phyloP scores from a whole-genome alignment of 768 basidiomycete species.

The Podaxis sp. region DNA sequence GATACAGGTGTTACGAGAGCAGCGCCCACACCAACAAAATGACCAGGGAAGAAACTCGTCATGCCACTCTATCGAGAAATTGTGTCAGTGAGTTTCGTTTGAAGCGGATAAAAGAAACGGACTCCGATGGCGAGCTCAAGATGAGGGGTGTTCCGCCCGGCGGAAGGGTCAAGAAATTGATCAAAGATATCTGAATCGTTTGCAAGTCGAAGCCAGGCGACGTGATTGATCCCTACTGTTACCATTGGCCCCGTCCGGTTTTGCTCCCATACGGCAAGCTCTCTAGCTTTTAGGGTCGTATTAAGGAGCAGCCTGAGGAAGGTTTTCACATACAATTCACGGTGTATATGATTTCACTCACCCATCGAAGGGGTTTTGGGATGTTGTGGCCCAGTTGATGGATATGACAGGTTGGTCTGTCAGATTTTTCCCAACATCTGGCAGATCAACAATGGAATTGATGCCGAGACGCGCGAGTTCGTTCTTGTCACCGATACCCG shows the following conservation, averaged over 20 bases:
- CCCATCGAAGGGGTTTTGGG: conserved; percentile 29
- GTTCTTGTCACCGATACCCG: conserved; percentile 33
- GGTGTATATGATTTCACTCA: conserved; percentile 1
- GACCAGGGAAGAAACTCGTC: conserved; percentile 25
- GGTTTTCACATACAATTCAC: neutral
- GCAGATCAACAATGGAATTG: conserved; percentile 27
- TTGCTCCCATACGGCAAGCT: conserved; percentile 23
- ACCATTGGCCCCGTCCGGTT: conserved; percentile 25
- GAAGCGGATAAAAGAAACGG: neutral
- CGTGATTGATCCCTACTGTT: conserved; percentile 22
- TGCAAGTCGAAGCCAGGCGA: conserved; percentile 24
- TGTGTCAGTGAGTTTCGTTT: neutral
- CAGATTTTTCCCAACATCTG: conserved; percentile 38
- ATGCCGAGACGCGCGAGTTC: conserved; percentile 27
- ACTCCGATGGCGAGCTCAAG: conserved; percentile 21
- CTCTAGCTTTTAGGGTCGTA: conserved; percentile 22
- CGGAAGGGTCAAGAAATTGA: conserved; percentile 22
- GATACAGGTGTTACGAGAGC: conserved; percentile 13
- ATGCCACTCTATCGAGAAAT: conserved; percentile 19
- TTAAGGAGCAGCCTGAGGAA: conserved; percentile 22
- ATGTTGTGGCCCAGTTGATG: conserved; percentile 25
- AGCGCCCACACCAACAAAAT: conserved; percentile 15
- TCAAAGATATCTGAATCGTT: conserved; percentile 22
- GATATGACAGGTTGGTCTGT: conserved; percentile 32
- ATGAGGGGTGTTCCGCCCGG: conserved; percentile 26